Conservation (phyloP, 108 stramenopile genomes). For the Licmophora abbreviata region DNA sequence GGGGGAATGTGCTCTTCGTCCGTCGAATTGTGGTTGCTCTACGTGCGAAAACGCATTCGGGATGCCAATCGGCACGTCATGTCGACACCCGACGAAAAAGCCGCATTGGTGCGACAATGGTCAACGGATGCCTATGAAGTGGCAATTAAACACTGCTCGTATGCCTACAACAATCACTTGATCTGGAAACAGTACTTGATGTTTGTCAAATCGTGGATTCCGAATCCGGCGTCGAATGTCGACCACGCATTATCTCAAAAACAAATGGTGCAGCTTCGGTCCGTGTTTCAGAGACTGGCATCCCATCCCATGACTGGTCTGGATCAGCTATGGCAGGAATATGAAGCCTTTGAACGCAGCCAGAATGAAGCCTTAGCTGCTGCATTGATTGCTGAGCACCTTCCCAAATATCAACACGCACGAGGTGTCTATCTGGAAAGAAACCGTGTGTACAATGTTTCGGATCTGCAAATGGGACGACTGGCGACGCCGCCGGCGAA, state of each 20-base stretch:
- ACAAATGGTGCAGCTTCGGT: slow-evolving; percentile 58
- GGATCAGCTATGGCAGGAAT: slow-evolving; percentile 83
- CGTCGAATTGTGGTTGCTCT: slow-evolving; percentile 70
- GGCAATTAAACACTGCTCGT: slow-evolving; percentile 53
- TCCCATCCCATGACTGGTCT: slow-evolving; percentile 77
- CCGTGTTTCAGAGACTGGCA: slow-evolving; percentile 67
- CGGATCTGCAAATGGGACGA: slow-evolving; percentile 38
- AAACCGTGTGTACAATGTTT: slow-evolving; percentile 47
- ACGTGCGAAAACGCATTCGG: slow-evolving; percentile 46
- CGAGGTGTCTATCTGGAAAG: slow-evolving; percentile 76
- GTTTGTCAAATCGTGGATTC: slow-evolving; percentile 50
- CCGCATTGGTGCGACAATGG: slow-evolving; percentile 28
- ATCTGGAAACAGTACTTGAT: slow-evolving; percentile 66
- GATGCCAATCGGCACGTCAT: slow-evolving; percentile 35
- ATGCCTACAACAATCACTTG: slow-evolving; percentile 54
- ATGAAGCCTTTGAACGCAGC: slow-evolving; percentile 70
- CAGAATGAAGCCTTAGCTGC: slow-evolving; percentile 70
- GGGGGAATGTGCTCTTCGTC: slow-evolving; percentile 50
- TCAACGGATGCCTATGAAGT: slow-evolving; percentile 57
- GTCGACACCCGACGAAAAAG: slow-evolving; percentile 9
- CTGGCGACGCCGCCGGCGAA: slow-evolving; percentile 65
- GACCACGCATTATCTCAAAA: slow-evolving; percentile 37
- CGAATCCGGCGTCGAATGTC: neutral
- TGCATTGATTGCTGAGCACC: slow-evolving; percentile 59
- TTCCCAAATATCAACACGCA: slow-evolving; percentile 83